These are phyloP conservation scores for Epichloe brachyelytri DNA, from an alignment of 2,329 filamentous ascomycete genomes.

Conservation along the genomic window DNA sequence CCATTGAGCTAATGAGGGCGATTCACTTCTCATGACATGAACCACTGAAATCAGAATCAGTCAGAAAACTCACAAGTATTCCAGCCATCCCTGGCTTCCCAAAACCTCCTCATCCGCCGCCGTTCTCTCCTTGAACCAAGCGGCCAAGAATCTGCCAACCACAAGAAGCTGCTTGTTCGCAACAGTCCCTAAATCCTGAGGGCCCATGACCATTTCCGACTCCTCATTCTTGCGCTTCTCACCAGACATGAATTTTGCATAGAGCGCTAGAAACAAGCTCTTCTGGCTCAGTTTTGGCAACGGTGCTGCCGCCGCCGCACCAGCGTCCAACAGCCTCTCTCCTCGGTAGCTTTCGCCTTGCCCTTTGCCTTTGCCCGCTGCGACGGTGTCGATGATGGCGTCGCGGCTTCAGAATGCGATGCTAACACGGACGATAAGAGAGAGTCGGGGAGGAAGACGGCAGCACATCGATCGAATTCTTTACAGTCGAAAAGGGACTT, in stretches of 20 bases:
- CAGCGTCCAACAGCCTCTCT: constrained; percentile 10
- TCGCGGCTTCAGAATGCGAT: constrained; percentile 27
- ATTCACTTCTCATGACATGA: no score
- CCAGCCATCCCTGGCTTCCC: constrained; percentile 80
- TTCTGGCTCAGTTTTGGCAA: constrained; percentile 67
- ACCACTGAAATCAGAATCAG: no score
- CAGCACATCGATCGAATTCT: constrained; percentile 87
- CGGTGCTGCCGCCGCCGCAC: constrained; percentile 6
- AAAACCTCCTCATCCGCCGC: constrained; percentile 42
- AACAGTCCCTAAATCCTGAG: constrained; percentile 74
- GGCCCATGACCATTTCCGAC: constrained; percentile 92
- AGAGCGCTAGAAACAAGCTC: constrained; percentile 81
- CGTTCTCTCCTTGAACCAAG: constrained; percentile 62
- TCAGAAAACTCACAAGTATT: constrained; percentile 48
- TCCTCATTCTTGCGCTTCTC: constrained; percentile 97
- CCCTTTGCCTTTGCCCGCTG: constrained; percentile 50
- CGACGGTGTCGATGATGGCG: constrained; percentile 19
- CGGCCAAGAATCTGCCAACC: constrained; percentile 63
- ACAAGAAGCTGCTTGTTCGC: constrained; percentile 72
- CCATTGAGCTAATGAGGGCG: no score
- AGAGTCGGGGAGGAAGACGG: constrained; percentile 75
- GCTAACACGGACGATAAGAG: constrained; percentile 54
- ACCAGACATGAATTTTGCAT: constrained; percentile 83
- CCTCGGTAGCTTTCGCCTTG: constrained; percentile 31
- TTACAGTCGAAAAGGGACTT: constrained; percentile 93